Conservation (phyloP, 495 filamentous ascomycete species). For the Chlorociboria aeruginascens region DNA sequence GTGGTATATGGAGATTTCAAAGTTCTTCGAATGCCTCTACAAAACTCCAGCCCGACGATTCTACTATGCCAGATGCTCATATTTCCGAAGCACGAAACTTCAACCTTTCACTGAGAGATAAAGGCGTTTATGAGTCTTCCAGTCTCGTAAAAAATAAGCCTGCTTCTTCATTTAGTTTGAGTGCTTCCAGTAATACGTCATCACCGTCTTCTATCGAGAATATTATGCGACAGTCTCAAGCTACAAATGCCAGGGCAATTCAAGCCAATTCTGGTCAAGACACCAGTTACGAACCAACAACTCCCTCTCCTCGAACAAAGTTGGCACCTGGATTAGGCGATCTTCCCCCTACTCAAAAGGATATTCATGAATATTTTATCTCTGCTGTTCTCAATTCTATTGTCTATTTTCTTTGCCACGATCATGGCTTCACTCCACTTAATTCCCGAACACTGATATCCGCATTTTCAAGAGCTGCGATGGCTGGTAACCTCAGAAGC, state of each 20-base stretch:
- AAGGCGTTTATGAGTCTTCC: constrained; percentile 33
- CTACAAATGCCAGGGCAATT: constrained; percentile 14
- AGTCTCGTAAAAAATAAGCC: constrained; percentile 31
- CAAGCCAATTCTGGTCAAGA: constrained; percentile 5
- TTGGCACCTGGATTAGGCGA: not conserved
- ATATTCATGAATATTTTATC: constrained; percentile 20
- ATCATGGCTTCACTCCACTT: constrained; percentile 15
- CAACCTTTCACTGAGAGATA: constrained; percentile 27
- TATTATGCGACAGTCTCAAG: constrained; percentile 24
- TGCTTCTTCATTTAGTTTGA: constrained; percentile 10
- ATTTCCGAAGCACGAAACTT: constrained; percentile 21
- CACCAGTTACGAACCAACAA: constrained; percentile 6
- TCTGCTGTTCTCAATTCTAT: constrained; percentile 17
- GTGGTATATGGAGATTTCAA: constrained; percentile 40
- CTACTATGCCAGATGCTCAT: not conserved
- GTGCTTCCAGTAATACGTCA: constrained; percentile 36
- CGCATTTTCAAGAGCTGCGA: not conserved
- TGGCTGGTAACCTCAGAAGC: not conserved
- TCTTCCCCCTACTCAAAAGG: not conserved
- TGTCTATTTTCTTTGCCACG: constrained; percentile 16
- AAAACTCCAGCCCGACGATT: constrained; percentile 7
- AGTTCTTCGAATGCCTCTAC: constrained; percentile 23
- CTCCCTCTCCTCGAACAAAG: constrained; percentile 10
- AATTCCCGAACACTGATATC: constrained; percentile 19
- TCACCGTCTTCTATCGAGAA: constrained; percentile 32